Evolutionary conservation across 78 protist species (phyloP).

Genomic region (Creolimax fragrantissima): DNA sequence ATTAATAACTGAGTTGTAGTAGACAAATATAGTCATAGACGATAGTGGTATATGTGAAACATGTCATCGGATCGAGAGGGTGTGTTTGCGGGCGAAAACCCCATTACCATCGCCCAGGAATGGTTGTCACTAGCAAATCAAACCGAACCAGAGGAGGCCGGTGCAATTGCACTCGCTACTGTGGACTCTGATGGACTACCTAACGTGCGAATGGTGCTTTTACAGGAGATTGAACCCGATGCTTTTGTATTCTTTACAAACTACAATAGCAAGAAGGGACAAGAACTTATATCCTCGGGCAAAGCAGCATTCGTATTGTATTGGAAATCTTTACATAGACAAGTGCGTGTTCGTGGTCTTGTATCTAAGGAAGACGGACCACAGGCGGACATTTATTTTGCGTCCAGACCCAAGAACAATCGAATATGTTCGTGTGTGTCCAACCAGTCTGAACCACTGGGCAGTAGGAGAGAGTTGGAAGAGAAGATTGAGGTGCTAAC

Average conservation of each 20-base stretch:
- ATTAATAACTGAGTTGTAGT: no score
- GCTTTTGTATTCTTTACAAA: not conserved
- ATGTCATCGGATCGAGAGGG: no score
- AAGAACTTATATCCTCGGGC: not conserved
- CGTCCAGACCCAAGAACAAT: not conserved
- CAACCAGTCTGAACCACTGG: not conserved
- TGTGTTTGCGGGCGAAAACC: no score
- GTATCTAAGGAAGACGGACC: not conserved
- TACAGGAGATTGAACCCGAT: not conserved
- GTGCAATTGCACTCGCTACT: slow-evolving; percentile 8
- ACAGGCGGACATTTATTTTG: not conserved
- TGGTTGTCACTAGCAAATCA: not conserved
- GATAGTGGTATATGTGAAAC: no score
- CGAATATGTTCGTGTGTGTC: not conserved
- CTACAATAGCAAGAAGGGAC: not conserved
- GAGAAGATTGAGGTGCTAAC: not conserved
- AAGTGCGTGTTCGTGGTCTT: slow-evolving; percentile 1
- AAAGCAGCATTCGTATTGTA: not conserved
- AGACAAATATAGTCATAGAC: no score
- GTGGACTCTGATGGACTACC: not conserved
- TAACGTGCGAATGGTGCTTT: slow-evolving; percentile 13
- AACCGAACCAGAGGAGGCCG: not conserved
- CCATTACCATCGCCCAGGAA: no score
- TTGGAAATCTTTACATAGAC: not conserved
- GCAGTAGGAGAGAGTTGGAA: not conserved